Percentiles rank a stretch among this genome's conserved stretches.
Conservation (phyloP, 345 rosid genomes). For the Populus davidiana region DNA sequence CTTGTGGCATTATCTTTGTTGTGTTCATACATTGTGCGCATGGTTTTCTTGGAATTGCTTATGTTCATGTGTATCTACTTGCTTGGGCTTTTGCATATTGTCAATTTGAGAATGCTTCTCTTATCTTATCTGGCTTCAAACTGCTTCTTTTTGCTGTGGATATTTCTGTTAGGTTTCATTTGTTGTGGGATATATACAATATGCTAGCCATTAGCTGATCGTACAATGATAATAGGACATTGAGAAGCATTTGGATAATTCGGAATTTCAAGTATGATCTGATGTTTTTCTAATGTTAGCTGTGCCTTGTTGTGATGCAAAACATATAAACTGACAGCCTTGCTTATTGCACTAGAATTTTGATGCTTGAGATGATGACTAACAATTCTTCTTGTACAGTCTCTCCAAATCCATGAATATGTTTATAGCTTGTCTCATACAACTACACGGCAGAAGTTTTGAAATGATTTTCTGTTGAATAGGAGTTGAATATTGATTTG, state of each 20-base stretch:
- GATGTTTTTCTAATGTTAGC: neutral
- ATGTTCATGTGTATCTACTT: neutral
- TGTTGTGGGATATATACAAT: neutral
- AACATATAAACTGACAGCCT: neutral
- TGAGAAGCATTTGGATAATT: neutral
- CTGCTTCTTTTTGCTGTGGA: neutral
- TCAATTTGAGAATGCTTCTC: neutral
- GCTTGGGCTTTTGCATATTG: neutral
- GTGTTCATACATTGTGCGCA: neutral
- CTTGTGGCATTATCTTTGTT: conserved; percentile 2
- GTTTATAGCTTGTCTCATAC: neutral
- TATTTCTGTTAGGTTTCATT: neutral
- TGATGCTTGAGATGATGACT: neutral
- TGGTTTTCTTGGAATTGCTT: conserved; percentile 1
- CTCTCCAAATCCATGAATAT: neutral
- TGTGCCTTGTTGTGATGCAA: neutral
- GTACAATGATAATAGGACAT: neutral
- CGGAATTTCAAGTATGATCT: neutral
- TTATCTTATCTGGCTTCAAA: neutral
- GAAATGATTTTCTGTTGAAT: neutral
- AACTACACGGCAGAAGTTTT: neutral
- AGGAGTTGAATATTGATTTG: neutral
- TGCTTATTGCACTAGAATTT: neutral
- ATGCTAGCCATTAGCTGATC: neutral
- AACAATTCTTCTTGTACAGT: neutral